These are phyloP conservation scores for Psilocybe cyanescens DNA, from an alignment of 768 basidiomycete genomes.

Conservation along the genomic window DNA sequence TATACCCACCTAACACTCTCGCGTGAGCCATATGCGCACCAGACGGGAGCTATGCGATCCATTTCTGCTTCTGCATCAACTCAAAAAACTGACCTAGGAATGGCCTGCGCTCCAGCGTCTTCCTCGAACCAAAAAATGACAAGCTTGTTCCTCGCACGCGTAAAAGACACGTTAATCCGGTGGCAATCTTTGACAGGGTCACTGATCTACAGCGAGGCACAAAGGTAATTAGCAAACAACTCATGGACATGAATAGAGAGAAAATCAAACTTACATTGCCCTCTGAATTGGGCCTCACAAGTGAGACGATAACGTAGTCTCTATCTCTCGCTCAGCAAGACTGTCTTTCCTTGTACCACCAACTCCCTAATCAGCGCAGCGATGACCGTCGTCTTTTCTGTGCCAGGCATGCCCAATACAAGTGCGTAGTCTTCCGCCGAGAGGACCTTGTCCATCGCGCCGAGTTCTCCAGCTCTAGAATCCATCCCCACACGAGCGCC, in stretches of 20 bases:
- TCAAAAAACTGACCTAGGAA: constrained; percentile 77
- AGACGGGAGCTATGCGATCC: constrained; percentile 49
- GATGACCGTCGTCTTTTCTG: constrained; percentile 96
- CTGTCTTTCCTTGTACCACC: constrained; percentile 81
- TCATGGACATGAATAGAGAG: not conserved
- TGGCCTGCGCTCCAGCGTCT: constrained; percentile 65
- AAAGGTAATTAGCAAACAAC: not conserved
- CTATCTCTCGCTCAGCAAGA: constrained; percentile 92
- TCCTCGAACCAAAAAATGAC: constrained; percentile 87
- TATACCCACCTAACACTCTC: constrained; percentile 10
- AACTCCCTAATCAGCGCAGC: constrained; percentile 84
- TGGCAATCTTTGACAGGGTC: constrained; percentile 96
- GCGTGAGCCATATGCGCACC: constrained; percentile 41
- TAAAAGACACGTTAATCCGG: constrained; percentile 97
- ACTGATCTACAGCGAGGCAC: constrained; percentile 63
- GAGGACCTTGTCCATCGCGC: constrained; percentile 76
- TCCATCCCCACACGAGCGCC: constrained; percentile 83
- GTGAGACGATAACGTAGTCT: constrained; percentile 92
- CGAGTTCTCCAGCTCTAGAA: constrained; percentile 71
- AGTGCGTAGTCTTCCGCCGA: constrained; percentile 88
- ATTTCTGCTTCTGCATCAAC: constrained; percentile 71
- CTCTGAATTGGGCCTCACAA: constrained; percentile 86
- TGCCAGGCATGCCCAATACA: constrained; percentile 97
- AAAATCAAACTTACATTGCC: constrained; percentile 60
- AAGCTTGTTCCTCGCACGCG: constrained; percentile 88